phyloP scores from a whole-genome alignment of 1,139 yeast genomes.

The Yamadazyma epiphylla region DNA sequence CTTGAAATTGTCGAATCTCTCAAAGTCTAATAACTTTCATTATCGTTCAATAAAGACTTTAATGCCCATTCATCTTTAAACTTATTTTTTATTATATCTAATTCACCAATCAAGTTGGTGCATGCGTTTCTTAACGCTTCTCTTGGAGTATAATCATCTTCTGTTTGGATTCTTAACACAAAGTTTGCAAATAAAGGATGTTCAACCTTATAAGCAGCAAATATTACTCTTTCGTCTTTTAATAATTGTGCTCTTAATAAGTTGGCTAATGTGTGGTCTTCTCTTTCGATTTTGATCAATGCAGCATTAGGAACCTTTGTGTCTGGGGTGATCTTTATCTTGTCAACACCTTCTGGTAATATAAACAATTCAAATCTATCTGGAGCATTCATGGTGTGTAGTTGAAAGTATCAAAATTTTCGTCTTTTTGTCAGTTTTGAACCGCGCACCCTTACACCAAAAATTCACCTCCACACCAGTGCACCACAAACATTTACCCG shows the following conservation, averaged over 20 bases:
- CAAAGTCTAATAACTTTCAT: slow-evolving; percentile 42
- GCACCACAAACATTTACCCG: too few species aligned
- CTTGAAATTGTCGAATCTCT: too few species aligned
- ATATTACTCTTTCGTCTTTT: slow-evolving; percentile 80
- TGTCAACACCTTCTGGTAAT: slow-evolving; percentile 95
- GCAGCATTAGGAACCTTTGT: slow-evolving; percentile 95
- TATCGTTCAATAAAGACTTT: slow-evolving; percentile 63
- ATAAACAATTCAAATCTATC: slow-evolving; percentile 95
- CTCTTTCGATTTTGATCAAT: slow-evolving; percentile 87
- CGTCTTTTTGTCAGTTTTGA: slow-evolving; percentile 2
- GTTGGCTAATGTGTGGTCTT: slow-evolving; percentile 95
- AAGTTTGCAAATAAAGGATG: slow-evolving; percentile 97
- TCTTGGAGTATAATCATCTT: slow-evolving; percentile 88
- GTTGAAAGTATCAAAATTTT: too few species aligned
- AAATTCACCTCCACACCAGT: not conserved
- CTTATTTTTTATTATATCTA: slow-evolving; percentile 68
- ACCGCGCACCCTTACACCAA: too few species aligned
- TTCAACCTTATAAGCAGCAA: slow-evolving; percentile 96
- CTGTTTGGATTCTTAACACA: slow-evolving; percentile 90
- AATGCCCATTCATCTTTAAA: slow-evolving; percentile 92
- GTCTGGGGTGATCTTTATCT: slow-evolving; percentile 87
- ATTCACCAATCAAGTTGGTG: slow-evolving; percentile 72
- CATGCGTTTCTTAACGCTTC: slow-evolving; percentile 91
- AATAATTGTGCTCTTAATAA: slow-evolving; percentile 80
- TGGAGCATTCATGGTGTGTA: slow-evolving; percentile 82